These are phyloP conservation scores for Flaveria bidentis DNA, from an alignment of 129 eudicot genomes.

Conservation along the genomic window DNA sequence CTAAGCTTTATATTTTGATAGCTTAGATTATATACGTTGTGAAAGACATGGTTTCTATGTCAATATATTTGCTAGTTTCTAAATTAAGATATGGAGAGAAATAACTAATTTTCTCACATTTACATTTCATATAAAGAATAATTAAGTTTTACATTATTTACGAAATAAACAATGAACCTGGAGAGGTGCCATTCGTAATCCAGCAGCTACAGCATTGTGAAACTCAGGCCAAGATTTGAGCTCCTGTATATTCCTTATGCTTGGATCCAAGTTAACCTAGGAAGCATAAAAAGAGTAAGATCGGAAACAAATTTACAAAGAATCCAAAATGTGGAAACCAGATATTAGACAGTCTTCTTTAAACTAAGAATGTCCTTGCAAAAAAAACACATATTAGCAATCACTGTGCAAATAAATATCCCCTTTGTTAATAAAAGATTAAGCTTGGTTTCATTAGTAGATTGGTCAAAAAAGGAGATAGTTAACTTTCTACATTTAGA, in stretches of 20 bases:
- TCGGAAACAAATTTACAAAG: conserved; percentile 10
- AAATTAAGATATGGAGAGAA: neutral
- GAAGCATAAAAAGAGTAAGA: conserved; percentile 15
- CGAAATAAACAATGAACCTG: conserved; percentile 54
- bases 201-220: conserved; percentile 99
- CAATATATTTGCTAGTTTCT: neutral
- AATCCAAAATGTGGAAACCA: neutral
- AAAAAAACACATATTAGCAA: conserved; percentile 9
- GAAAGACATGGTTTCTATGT: neutral
- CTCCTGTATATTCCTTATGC: conserved; percentile 83
- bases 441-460: neutral
- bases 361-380: neutral
- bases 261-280: conserved; percentile 94
- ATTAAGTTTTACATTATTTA: conserved; percentile 7
- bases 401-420: conserved; percentile 10
- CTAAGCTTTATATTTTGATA: neutral
- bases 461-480: conserved; percentile 14
- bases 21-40: neutral
- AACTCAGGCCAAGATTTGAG: conserved; percentile 97
- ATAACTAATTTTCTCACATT: neutral
- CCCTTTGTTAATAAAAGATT: conserved; percentile 11
- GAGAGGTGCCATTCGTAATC: conserved; percentile 81
- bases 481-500: conserved; percentile 14
- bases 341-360: neutral
- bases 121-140: neutral